A percentile compares a stretch with the other conserved stretches of the same genome.
phyloP scores from a whole-genome alignment of 345 rosid species.

The Linum tenue region DNA sequence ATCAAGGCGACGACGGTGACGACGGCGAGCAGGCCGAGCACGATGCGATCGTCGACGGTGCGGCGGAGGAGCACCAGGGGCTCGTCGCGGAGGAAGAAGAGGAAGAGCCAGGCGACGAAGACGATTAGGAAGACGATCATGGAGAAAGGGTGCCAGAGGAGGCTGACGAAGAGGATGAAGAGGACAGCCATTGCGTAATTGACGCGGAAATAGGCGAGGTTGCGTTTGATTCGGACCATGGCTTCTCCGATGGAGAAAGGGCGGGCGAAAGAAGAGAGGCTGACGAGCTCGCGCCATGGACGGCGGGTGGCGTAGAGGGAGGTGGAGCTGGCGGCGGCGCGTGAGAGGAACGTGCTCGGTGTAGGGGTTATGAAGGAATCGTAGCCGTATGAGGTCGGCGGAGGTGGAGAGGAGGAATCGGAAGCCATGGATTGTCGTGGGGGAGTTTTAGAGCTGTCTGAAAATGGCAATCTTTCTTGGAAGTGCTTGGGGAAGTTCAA shows the following conservation, averaged over 20 bases:
- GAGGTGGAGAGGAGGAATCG: conserved; percentile 8
- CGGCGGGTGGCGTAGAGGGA: conserved; percentile 41
- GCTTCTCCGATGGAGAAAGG: conserved; percentile 44
- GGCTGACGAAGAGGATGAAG: conserved; percentile 47
- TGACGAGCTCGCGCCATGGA: conserved; percentile 46
- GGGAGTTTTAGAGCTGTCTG: background rate
- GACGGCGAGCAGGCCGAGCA: conserved; percentile 32
- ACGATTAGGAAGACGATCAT: conserved; percentile 48
- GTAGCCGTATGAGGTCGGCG: conserved; percentile 14
- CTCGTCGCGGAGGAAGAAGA: conserved; percentile 51
- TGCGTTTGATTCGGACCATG: conserved; percentile 31
- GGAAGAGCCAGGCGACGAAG: conserved; percentile 53
- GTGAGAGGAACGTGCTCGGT: conserved; percentile 18
- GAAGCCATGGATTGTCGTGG: background rate
- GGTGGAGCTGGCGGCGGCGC: conserved; percentile 18
- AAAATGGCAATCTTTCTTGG: background rate
- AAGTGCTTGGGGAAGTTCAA: too few species aligned
- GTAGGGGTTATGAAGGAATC: background rate
- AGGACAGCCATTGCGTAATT: conserved; percentile 47
- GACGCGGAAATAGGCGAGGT: conserved; percentile 50
- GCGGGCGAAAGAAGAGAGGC: conserved; percentile 27
- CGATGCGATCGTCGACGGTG: conserved; percentile 45
- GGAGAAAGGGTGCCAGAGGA: conserved; percentile 64
- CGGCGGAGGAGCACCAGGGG: conserved; percentile 30
- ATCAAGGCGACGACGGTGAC: conserved; percentile 42